Conservation (phyloP, 345 rosid species). For the Carallia brachiata region DNA sequence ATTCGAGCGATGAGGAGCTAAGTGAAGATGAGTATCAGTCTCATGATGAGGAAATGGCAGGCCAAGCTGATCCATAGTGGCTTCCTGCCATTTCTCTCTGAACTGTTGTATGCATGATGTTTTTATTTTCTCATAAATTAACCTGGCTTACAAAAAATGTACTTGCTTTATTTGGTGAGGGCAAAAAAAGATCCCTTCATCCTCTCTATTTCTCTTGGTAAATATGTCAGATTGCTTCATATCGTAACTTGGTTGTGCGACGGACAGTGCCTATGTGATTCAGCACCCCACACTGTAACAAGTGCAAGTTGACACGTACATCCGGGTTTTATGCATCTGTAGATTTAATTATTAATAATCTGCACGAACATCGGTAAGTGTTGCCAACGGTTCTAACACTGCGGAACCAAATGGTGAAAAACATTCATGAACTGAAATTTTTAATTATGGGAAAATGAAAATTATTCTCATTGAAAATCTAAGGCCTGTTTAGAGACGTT, state of each 20-base stretch:
- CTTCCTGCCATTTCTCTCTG: not conserved
- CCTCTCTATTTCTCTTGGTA: constrained; percentile 16
- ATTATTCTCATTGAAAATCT: too few species aligned
- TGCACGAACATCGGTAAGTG: too few species aligned
- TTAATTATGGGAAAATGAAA: too few species aligned
- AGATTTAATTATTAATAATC: too few species aligned
- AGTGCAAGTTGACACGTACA: too few species aligned
- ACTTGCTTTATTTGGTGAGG: not conserved
- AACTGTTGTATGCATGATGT: constrained; percentile 24
- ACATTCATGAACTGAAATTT: too few species aligned
- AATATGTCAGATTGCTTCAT: constrained; percentile 16
- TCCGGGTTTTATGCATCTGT: too few species aligned
- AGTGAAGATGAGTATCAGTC: constrained; percentile 48
- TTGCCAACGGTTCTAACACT: too few species aligned
- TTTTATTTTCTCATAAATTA: constrained; percentile 1
- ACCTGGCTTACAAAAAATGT: constrained; percentile 8
- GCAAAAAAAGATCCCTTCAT: not conserved
- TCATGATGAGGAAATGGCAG: constrained; percentile 48
- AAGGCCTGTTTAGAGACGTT: too few species aligned
- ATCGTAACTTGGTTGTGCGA: not conserved
- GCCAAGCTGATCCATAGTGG: constrained; percentile 49
- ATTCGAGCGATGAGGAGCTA: constrained; percentile 46
- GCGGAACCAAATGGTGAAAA: too few species aligned
- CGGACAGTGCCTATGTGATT: too few species aligned
- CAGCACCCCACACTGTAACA: too few species aligned